Conservation (phyloP, 768 basidiomycete species). For the Rhodocollybia butyracea region DNA sequence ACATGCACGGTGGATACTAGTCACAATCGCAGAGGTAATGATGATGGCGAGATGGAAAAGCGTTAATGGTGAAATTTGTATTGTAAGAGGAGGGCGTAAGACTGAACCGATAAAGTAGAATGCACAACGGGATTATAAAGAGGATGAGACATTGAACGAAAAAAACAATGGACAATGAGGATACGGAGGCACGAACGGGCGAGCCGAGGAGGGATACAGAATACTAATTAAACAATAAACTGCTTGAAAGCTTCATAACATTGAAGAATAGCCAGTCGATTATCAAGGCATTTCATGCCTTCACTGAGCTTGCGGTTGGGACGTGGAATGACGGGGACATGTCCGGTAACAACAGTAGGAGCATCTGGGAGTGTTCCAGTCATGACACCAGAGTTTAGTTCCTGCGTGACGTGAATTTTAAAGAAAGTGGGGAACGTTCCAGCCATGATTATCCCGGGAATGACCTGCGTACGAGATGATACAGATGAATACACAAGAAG, state of each 20-base stretch:
- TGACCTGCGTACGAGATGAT: not conserved
- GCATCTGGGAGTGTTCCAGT: conserved; percentile 15
- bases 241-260: conserved; percentile 22
- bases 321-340: conserved; percentile 15
- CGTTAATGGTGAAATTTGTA: too few species aligned
- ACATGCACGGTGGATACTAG: too few species aligned
- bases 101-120: too few species aligned
- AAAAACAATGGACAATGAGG: too few species aligned
- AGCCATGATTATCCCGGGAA: conserved; percentile 15
- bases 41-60: too few species aligned
- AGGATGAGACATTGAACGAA: too few species aligned
- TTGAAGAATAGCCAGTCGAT: conserved; percentile 18
- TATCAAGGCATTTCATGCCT: conserved; percentile 23
- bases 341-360: conserved; percentile 14
- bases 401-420: conserved; percentile 15
- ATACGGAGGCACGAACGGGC: too few species aligned
- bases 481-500: not conserved
- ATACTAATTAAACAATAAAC: not conserved
- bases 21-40: too few species aligned
- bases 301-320: not conserved
- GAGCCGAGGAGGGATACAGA: too few species aligned
- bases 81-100: too few species aligned
- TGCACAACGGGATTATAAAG: too few species aligned
- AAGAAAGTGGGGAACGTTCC: conserved; percentile 15
- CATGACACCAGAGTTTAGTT: conserved; percentile 13